Evolutionary conservation across 176 grass and related monocot species (phyloP), one percentile per base, ranked within the genome.

Genomic region (Phoenix dactylifera): DNA sequence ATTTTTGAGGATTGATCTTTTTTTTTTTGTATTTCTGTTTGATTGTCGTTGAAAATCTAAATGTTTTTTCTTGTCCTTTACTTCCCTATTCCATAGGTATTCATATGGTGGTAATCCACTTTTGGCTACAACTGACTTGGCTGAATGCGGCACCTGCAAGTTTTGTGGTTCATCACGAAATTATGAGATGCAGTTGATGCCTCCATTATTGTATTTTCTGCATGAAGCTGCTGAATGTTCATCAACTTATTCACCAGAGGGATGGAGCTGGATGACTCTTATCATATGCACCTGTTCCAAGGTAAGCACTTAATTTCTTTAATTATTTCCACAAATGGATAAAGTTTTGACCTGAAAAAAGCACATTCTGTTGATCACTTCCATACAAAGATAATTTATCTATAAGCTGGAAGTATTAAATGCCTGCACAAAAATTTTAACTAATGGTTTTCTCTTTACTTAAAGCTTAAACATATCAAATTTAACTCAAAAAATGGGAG

Each of bases 151-250:
- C 59, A 68, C 22, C 28, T 92, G 93, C 76, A 78, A 65, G 16
- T 53, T 71, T 50, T 98, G 87, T 76, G 78, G 87, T 26, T 80
- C 84, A 57, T 54, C 22, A 19, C 65, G 56, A 17, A 64, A 65
- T 35, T 92, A 78, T 78, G 93, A 98, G 70, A 60, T 92, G 66
- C 93, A 98, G 75, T 78, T 98, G 67, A 88, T 98, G 87, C 81
- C 87, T 12, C 93, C 93, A 49, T 55, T 98, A 23, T 75, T 89
- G 56, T 86, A 83, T 80, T 98, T 92, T 77, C 78, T 98, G 35
- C 39, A 92, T 23, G 62, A 92, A 86, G 93, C 76, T 75, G 39
- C 73, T 67, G 64, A 76, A 15, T 66, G 49, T 57, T 80, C 78
- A 69, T 80, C 77, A 32, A 59, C 67, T 83, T 85, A 67, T 83